A percentile compares a stretch with the other conserved stretches of the same genome.
These are phyloP conservation scores for Aurifilum marmelostoma DNA, from an alignment of 2,329 filamentous ascomycete species.

Conservation along the genomic window DNA sequence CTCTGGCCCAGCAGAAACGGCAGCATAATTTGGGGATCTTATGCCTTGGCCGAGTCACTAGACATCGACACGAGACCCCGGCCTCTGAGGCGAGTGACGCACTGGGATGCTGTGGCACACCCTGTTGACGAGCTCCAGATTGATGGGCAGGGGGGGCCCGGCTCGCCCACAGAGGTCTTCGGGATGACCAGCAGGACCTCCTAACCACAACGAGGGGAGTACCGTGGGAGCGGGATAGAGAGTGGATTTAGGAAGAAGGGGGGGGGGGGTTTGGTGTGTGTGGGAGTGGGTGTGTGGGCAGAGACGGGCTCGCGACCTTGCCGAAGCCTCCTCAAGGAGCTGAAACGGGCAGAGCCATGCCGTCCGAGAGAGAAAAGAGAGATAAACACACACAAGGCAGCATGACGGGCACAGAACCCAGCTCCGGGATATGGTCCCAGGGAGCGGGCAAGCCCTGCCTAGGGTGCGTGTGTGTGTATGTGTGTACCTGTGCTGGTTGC, in stretches of 20 bases:
- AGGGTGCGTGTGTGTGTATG: slow-evolving; percentile 9
- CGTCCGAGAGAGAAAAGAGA: slow-evolving; percentile 30
- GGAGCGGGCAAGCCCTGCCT: slow-evolving; percentile 33
- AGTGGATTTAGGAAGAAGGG: background rate
- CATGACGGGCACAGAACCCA: slow-evolving; percentile 41
- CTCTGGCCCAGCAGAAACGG: slow-evolving; percentile 52
- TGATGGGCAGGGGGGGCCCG: slow-evolving; percentile 38
- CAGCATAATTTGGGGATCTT: slow-evolving; percentile 64
- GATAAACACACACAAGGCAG: slow-evolving; percentile 37
- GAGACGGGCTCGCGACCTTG: background rate
- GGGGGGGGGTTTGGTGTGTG: background rate
- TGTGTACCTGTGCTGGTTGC: background rate
- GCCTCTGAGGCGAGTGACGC: slow-evolving; percentile 46
- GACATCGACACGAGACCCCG: slow-evolving; percentile 55
- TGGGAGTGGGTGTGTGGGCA: background rate
- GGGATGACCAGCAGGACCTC: slow-evolving; percentile 19
- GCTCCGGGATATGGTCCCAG: slow-evolving; percentile 30
- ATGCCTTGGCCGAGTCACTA: slow-evolving; percentile 56
- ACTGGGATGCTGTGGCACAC: slow-evolving; percentile 35
- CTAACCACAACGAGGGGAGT: slow-evolving; percentile 16
- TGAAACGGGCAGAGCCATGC: slow-evolving; percentile 52
- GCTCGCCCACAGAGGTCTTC: slow-evolving; percentile 11
- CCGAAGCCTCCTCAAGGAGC: slow-evolving; percentile 31
- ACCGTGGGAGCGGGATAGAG: slow-evolving; percentile 24
- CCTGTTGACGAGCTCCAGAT: slow-evolving; percentile 33